Conservation (phyloP, 1,284 basidiomycete species). For the Ganoderma boninense region DNA sequence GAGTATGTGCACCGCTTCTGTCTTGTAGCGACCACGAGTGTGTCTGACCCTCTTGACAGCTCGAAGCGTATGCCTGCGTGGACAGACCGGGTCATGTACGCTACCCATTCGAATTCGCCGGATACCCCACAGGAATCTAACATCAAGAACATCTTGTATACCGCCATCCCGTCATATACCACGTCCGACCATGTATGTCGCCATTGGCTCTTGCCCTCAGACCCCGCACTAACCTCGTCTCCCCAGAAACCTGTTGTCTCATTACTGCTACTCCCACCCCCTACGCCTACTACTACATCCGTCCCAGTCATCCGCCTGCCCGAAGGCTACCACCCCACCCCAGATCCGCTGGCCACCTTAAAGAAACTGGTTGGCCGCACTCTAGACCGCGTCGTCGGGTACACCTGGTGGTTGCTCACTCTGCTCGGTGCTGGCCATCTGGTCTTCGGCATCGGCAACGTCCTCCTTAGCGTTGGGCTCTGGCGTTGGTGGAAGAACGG, state of each 20-base stretch:
- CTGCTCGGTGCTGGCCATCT: constrained; percentile 80
- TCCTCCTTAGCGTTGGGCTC: constrained; percentile 53
- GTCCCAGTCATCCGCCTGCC: constrained; percentile 61
- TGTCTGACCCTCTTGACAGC: constrained; percentile 46
- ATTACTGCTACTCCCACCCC: constrained; percentile 63
- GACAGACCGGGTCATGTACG: constrained; percentile 94
- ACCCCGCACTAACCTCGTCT: not conserved
- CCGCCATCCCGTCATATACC: constrained; percentile 78
- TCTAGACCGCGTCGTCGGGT: constrained; percentile 79
- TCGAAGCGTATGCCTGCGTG: constrained; percentile 87
- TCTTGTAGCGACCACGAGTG: not conserved
- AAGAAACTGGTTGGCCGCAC: constrained; percentile 71
- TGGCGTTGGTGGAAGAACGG: constrained; percentile 44
- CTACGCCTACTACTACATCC: constrained; percentile 35
- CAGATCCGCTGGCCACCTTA: constrained; percentile 58
- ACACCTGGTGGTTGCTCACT: constrained; percentile 77
- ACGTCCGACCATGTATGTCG: constrained; percentile 76
- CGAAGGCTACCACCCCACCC: constrained; percentile 53
- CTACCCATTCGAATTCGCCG: constrained; percentile 77
- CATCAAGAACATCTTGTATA: constrained; percentile 75
- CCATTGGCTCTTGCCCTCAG: not conserved
- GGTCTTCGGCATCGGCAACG: constrained; percentile 72
- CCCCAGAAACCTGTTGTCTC: constrained; percentile 75
- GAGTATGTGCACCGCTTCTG: constrained; percentile 56
- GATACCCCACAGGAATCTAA: constrained; percentile 58